A percentile compares a stretch with the other conserved stretches of the same genome.
phyloP scores from a whole-genome alignment of 495 filamentous ascomycete genomes.

The Chaetomium cochliodes region DNA sequence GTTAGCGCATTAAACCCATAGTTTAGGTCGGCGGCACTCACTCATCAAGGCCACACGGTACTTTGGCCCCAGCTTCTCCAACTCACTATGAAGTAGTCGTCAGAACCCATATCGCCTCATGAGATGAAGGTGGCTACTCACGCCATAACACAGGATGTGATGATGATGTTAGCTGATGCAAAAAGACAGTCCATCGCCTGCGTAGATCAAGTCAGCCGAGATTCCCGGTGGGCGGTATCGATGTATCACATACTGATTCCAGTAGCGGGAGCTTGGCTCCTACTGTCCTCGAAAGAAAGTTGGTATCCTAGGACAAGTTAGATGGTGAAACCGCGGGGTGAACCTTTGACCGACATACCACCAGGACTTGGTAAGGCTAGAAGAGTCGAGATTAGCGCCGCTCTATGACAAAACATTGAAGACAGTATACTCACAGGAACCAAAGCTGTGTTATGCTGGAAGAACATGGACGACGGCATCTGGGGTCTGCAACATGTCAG shows the following conservation, averaged over 20 bases:
- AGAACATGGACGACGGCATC: slow-evolving; percentile 86
- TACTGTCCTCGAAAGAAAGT: slow-evolving; percentile 90
- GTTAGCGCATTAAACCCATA: slow-evolving; percentile 11
- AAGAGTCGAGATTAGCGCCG: slow-evolving; percentile 16
- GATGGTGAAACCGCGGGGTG: slow-evolving; percentile 8
- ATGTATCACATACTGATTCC: slow-evolving; percentile 50
- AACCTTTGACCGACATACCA: slow-evolving; percentile 19
- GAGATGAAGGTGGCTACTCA: neutral
- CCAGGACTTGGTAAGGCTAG: slow-evolving; percentile 36
- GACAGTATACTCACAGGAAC: slow-evolving; percentile 51
- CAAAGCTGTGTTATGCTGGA: slow-evolving; percentile 87
- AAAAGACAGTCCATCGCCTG: slow-evolving; percentile 70
- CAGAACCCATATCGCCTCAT: neutral
- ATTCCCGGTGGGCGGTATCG: neutral
- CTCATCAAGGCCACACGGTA: slow-evolving; percentile 80
- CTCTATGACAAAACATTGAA: neutral
- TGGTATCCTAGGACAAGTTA: slow-evolving; percentile 61
- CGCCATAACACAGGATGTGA: slow-evolving; percentile 65
- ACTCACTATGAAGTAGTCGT: slow-evolving; percentile 57
- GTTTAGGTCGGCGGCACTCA: slow-evolving; percentile 13
- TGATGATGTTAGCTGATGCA: slow-evolving; percentile 65
- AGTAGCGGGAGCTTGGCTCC: slow-evolving; percentile 85
- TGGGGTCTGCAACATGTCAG: slow-evolving; percentile 54
- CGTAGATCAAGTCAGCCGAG: neutral
- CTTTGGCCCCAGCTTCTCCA: slow-evolving; percentile 88